phyloP scores from a whole-genome alignment of 2,329 filamentous ascomycete genomes.

The Tolypocladium endophyticum region DNA sequence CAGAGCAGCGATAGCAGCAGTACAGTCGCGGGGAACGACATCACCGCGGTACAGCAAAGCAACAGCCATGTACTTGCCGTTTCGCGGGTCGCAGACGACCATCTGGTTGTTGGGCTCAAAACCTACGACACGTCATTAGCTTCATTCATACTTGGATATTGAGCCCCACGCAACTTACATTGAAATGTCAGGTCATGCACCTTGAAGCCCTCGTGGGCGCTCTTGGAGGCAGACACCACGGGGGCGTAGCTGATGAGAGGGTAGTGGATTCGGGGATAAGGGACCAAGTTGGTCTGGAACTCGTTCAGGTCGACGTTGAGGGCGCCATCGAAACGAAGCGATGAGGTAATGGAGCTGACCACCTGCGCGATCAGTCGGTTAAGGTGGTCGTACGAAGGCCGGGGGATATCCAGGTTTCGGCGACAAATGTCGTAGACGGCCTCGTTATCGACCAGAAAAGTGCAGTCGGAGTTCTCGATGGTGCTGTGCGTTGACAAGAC shows the following conservation, averaged over 20 bases:
- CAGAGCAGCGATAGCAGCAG: conserved; percentile 52
- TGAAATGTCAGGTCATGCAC: conserved; percentile 67
- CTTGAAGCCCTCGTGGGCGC: conserved; percentile 80
- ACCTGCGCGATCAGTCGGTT: conserved; percentile 66
- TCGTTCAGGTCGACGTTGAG: conserved; percentile 68
- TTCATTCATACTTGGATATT: neutral
- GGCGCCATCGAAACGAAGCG: conserved; percentile 60
- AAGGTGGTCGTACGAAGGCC: conserved; percentile 59
- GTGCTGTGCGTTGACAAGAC: conserved; percentile 66
- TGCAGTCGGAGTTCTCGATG: conserved; percentile 69
- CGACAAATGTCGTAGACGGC: conserved; percentile 68
- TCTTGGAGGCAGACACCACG: conserved; percentile 63
- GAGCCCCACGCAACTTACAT: conserved; percentile 37
- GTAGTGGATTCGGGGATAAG: conserved; percentile 65
- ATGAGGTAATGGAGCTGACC: conserved; percentile 65
- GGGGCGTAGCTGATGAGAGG: conserved; percentile 64
- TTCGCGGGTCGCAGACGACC: conserved; percentile 64
- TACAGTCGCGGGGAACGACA: conserved; percentile 60
- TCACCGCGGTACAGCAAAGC: conserved; percentile 63
- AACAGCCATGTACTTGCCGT: conserved; percentile 69
- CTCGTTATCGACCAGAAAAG: conserved; percentile 68
- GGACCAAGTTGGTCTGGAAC: conserved; percentile 69
- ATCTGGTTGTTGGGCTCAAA: conserved; percentile 74
- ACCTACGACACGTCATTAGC: conserved; percentile 32
- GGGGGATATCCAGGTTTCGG: conserved; percentile 59